phyloP scores from a whole-genome alignment of 345 rosid genomes.

The Boechera retrofracta region DNA sequence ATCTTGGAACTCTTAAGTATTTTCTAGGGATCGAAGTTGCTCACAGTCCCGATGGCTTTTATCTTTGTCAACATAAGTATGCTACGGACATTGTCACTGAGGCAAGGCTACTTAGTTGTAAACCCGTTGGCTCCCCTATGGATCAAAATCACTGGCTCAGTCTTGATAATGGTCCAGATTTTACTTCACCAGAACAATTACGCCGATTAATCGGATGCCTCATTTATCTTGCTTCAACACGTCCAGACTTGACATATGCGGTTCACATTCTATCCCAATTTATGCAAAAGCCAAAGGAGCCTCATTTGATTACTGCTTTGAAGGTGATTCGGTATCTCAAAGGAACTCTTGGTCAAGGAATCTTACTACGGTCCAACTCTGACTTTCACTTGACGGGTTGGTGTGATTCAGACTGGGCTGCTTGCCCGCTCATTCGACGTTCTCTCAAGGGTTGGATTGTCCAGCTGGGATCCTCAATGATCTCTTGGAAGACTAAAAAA shows the following conservation, averaged over 20 bases:
- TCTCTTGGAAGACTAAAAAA: neutral
- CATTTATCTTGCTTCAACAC: neutral
- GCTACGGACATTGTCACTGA: too few species aligned
- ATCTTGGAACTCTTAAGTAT: too few species aligned
- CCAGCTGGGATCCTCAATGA: neutral
- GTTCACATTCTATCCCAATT: neutral
- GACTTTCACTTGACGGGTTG: neutral
- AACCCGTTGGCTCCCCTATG: too few species aligned
- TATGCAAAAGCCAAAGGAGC: neutral
- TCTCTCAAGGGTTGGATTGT: neutral
- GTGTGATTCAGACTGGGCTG: neutral
- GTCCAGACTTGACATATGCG: neutral
- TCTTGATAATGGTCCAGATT: neutral
- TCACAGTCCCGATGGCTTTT: too few species aligned
- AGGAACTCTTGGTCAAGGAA: neutral
- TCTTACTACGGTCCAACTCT: neutral
- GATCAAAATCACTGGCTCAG: neutral
- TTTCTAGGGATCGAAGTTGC: too few species aligned
- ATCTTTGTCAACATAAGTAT: too few species aligned
- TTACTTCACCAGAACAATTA: rapidly evolving
- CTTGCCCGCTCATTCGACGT: neutral
- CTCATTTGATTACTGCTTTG: neutral
- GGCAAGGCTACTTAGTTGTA: too few species aligned
- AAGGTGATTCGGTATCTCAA: neutral
- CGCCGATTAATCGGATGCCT: neutral